These are phyloP conservation scores for Trametes polyzona DNA, from an alignment of 1,284 basidiomycete genomes.

Conservation along the genomic window DNA sequence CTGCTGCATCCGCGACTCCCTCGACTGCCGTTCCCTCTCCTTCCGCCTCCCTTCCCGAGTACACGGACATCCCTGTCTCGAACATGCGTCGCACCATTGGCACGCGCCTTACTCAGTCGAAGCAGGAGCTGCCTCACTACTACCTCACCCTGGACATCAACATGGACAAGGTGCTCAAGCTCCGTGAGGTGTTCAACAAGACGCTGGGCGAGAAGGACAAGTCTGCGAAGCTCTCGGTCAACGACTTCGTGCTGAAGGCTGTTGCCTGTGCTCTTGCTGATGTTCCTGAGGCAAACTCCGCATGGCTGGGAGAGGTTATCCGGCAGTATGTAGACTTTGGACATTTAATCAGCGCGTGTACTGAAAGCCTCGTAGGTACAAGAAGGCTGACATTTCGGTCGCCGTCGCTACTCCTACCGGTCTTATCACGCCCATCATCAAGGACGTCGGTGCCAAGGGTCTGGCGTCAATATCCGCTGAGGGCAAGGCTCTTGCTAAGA, in stretches of 20 bases:
- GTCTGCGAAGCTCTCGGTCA: slow-evolving; percentile 91
- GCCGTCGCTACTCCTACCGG: slow-evolving; percentile 97
- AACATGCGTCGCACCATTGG: slow-evolving; percentile 98
- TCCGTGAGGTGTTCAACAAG: slow-evolving; percentile 96
- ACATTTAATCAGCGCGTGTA: too few relatives aligned
- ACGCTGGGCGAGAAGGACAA: slow-evolving; percentile 84
- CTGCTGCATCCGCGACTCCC: slow-evolving; percentile 45
- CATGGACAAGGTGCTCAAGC: slow-evolving; percentile 96
- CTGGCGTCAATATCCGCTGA: slow-evolving; percentile 91
- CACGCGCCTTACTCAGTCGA: slow-evolving; percentile 88
- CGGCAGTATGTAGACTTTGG: slow-evolving; percentile 73
- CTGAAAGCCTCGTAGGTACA: slow-evolving; percentile 63
- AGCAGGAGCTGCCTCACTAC: slow-evolving; percentile 96
- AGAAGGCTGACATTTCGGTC: slow-evolving; percentile 95
- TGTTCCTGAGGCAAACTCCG: slow-evolving; percentile 97
- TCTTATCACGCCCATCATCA: slow-evolving; percentile 97
- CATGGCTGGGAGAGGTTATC: slow-evolving; percentile 96
- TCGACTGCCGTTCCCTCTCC: slow-evolving; percentile 46
- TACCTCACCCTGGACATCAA: slow-evolving; percentile 95
- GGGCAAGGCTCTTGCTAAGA: slow-evolving; percentile 91
- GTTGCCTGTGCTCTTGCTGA: slow-evolving; percentile 89
- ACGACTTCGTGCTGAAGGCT: slow-evolving; percentile 99
- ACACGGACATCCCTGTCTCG: slow-evolving; percentile 89
- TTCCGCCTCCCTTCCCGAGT: slow-evolving; percentile 63
- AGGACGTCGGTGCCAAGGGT: slow-evolving; percentile 91